Evolutionary conservation across 2,329 filamentous ascomycete species (phyloP).

Genomic region (Akanthomyces uredinophilus): DNA sequence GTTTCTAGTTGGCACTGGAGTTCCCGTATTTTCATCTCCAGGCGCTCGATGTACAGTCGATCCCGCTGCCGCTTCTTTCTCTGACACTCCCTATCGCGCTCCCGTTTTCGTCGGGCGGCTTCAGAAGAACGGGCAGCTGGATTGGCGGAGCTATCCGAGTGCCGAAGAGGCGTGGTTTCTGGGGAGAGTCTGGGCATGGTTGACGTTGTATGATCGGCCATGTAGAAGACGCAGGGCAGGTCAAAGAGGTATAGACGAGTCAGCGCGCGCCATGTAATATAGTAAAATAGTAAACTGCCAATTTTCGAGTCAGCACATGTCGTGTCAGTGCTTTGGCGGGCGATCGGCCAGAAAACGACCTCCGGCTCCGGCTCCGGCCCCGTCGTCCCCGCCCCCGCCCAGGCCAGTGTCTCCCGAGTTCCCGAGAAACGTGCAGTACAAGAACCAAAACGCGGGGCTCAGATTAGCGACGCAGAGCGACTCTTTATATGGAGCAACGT

Average conservation of each 20-base stretch:
- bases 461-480: no score
- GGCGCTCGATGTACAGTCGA: not conserved
- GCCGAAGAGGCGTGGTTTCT: not conserved
- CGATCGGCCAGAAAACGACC: no score
- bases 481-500: no score
- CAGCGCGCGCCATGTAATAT: not conserved
- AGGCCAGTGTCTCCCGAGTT: no score
- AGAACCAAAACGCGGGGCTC: no score
- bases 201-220: not conserved
- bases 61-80: not conserved
- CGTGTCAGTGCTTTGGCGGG: no score
- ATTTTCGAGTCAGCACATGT: no score
- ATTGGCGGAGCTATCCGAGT: not conserved
- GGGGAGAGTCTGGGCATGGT: not conserved
- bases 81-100: constrained; percentile 1
- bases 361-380: no score
- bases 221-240: no score
- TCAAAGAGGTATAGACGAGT: not conserved
- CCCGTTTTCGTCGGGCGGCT: not conserved
- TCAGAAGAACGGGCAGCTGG: not conserved
- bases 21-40: not conserved
- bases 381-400: no score
- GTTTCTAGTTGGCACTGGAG: not conserved
- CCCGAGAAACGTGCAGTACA: no score
- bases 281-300: no score